Base-by-base conservation (phyloP, 192 early-diverging fungal species). In the Chytriomyces hyalinus region DNA sequence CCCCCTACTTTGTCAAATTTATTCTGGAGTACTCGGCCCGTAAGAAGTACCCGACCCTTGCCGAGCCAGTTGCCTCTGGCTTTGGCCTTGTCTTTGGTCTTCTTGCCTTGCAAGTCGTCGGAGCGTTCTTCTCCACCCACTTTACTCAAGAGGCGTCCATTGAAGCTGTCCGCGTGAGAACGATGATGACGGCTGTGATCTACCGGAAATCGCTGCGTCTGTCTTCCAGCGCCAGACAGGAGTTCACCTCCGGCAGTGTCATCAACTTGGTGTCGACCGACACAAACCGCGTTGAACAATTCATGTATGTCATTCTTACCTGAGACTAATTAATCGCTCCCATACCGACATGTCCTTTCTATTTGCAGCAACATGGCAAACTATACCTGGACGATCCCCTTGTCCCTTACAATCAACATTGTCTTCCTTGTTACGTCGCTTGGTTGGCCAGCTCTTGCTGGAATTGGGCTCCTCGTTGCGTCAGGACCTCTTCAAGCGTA, bases 391-490 rank as follows among this genome's bases (percentile, higher is more conserved):
- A 81, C 79, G 17, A 86, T 86, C 17, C 91, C 92, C 3, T 77
- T 93, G 65, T 91, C 93, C 78, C 89, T 95, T 8, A 43, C 61
- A 6, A 50, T 93, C 53, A 88, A 90, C 4, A 72, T 94, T 9
- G 87, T 85, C 48, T 81, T 95, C 57, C 50, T 80, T 81, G 67
- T 79, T 61, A 61, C 57, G 22, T 66, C 80, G 11, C 70, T 87
- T 8, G 84, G 85, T 15, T 77, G 76, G 22, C 76, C 86, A 15
- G 85, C 85, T 10, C 57, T 89, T 24, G 86, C 79, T n/a, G 87
- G 87, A n/a, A 77, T 90, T 47, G 82, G 36, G 5, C 63, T 90
- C 28, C 73, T 90, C 17, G 45, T 88, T 53, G 11, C 84, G n/a
- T 71, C 80, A 22, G 66, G 49, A 15, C 88, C 87, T 26, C 53